A percentile compares a stretch with the other conserved stretches of the same genome.
phyloP scores from a whole-genome alignment of 306 rosid genomes.

The Hippophae gyantsensis region DNA sequence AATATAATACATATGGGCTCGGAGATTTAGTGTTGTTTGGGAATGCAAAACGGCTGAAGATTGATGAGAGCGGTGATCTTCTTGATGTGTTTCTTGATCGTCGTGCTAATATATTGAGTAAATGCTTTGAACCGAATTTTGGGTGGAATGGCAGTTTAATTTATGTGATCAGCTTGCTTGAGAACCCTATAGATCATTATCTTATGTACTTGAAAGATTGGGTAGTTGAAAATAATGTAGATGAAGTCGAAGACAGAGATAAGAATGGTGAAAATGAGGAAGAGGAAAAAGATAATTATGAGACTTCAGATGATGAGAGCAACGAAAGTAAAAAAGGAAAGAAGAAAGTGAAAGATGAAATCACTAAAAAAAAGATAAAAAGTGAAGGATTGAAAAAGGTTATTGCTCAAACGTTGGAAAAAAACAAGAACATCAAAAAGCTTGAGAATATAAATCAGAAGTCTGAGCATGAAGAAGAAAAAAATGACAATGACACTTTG shows the following conservation, averaged over 20 bases:
- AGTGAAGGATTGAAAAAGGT: conserved; percentile 11
- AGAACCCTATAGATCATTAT: conserved; percentile 26
- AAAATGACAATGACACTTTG: not conserved
- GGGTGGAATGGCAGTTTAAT: conserved; percentile 19
- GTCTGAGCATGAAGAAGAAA: not conserved
- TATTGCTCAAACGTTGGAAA: not conserved
- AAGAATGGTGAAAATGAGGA: not conserved
- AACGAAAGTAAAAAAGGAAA: not conserved
- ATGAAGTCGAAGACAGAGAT: not conserved
- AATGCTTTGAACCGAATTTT: conserved; percentile 31
- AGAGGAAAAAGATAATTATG: not conserved
- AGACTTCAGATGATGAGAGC: too few species aligned
- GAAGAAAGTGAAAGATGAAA: not conserved
- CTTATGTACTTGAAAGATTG: conserved; percentile 8
- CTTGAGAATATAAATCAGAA: conserved; percentile 7
- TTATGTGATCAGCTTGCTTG: conserved; percentile 20
- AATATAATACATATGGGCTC: conserved; percentile 24
- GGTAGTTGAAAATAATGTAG: not conserved
- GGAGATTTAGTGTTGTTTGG: conserved; percentile 71
- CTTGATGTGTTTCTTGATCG: conserved; percentile 49
- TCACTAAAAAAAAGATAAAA: conserved; percentile 1
- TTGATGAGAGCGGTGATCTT: conserved; percentile 26
- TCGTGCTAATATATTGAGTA: conserved; percentile 37
- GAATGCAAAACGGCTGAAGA: conserved; percentile 48
- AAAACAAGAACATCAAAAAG: conserved; percentile 10